These are phyloP conservation scores for Ambrosia trifida DNA, from an alignment of 129 eudicot species.

Conservation along the genomic window DNA sequence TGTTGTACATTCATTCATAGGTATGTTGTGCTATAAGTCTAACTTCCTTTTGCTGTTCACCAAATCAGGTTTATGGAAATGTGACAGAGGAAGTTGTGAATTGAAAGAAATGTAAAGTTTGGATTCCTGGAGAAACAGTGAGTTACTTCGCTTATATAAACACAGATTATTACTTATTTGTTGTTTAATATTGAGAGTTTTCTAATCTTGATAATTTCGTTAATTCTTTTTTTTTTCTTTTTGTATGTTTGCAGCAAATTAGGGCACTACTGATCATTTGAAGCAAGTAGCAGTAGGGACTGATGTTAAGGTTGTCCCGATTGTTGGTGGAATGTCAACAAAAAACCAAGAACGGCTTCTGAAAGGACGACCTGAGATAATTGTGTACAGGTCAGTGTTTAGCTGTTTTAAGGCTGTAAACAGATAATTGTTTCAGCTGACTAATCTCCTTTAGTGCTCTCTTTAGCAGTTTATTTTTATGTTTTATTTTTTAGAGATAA, in stretches of 20 bases:
- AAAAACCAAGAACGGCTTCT: slow-evolving; percentile 92
- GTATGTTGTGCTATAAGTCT: too few species aligned
- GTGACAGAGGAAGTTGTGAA: slow-evolving; percentile 48
- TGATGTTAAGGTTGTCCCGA: slow-evolving; percentile 71
- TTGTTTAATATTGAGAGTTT: neutral
- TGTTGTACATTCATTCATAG: too few species aligned
- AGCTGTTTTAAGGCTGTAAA: too few species aligned
- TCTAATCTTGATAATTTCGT: neutral
- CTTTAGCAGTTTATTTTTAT: too few species aligned
- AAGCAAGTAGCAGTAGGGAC: slow-evolving; percentile 70
- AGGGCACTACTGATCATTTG: slow-evolving; percentile 95
- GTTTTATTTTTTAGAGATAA: too few species aligned
- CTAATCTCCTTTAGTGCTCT: too few species aligned
- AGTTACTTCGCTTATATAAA: slow-evolving; percentile 19
- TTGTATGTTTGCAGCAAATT: slow-evolving; percentile 5
- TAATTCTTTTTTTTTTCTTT: neutral
- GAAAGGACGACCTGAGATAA: slow-evolving; percentile 89
- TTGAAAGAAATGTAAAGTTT: slow-evolving; percentile 46
- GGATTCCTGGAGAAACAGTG: slow-evolving; percentile 63
- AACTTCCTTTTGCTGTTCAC: too few species aligned
- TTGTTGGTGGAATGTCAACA: slow-evolving; percentile 97
- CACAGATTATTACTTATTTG: neutral
- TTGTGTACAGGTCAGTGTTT: too few species aligned
- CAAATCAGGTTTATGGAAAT: slow-evolving; percentile 42
- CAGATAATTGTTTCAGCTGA: too few species aligned